phyloP scores from a whole-genome alignment of 176 grass and related monocot genomes.

The Carex pumila region DNA sequence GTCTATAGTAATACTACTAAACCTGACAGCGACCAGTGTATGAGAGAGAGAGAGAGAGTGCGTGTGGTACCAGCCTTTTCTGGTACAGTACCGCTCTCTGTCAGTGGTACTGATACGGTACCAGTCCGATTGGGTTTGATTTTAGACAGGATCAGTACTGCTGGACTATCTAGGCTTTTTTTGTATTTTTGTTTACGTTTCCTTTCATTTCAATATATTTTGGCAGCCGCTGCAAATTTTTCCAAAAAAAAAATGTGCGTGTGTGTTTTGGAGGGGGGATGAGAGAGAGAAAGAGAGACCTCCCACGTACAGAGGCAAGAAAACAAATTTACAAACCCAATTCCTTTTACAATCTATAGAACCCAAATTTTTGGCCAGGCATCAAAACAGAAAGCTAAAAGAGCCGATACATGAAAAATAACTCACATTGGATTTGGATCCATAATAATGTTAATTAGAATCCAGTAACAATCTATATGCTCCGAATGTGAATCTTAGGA shows the following conservation, averaged over 20 bases:
- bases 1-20: not conserved
- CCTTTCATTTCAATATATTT: too few relatives aligned
- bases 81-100: too few relatives aligned
- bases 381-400: not conserved
- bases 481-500: too few relatives aligned
- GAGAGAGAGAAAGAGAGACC: conserved; percentile 25
- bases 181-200: too few relatives aligned
- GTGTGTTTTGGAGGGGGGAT: not conserved
- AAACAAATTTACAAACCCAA: not conserved
- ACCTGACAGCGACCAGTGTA: not conserved
- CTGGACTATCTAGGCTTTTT: too few relatives aligned
- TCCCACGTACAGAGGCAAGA: conserved; percentile 66
- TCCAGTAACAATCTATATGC: too few relatives aligned
- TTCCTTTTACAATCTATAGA: not conserved
- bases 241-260: not conserved
- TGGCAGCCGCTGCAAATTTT: too few relatives aligned
- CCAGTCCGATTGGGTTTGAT: too few relatives aligned
- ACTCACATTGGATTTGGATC: conserved; percentile 48
- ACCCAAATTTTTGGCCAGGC: not conserved
- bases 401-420: not conserved
- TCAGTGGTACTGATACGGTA: too few relatives aligned
- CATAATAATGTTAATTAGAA: not conserved
- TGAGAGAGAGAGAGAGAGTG: not conserved
- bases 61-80: too few relatives aligned
- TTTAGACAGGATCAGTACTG: too few relatives aligned